Evolutionary conservation across 2,329 filamentous ascomycete genomes (phyloP), one percentile per base, ranked within the genome.

Genomic region (Elsinoe fawcettii): DNA sequence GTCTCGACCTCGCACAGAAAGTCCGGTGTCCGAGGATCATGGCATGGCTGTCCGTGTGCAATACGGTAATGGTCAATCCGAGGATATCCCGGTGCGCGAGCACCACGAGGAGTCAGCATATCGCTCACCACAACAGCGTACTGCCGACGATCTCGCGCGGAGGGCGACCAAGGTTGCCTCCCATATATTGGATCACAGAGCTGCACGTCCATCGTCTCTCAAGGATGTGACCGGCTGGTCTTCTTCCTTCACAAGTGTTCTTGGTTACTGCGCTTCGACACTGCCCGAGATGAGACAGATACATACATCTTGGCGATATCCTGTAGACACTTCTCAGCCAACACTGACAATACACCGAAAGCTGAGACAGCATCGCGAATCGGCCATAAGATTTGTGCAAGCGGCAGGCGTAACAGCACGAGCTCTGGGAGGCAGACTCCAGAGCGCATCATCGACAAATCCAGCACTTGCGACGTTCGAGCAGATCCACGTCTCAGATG

Each of bases 341-440:
- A 76, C 80, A 37, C 76, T 85, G 9, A 65, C 70, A 9, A 66
- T 80, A 5, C 80, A 85, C 62, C 78, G 80, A 61, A 77, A 76
- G 7, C 71, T 84, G 22, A 78, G 81, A 30, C 74, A 75, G 27
- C 75, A 79, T 60, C 78, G 82, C 37, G 78, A 80, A 60, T 73
- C 79, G 16, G 74, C 77, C 30, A 78, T 80, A 66, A 76, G 81
- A 58, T 85, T 85, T 64, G 77, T 84, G 1, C 83, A 85, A 67
- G 82, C 80, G 43, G 74, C 80, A 36, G 83, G 82, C 23, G 80
- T 78, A 2, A 67, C 85, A 16, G 73, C 81, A 14, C 72, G 77
- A 53, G 75, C 77, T 1, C 70, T 86, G n/a, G 81, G 79, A 20
- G 80, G 79, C 1, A 73, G 71, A 59, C 64, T 81, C 2, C 72